phyloP scores from a whole-genome alignment of 371 early-diverging fungal species.

The Mortierella sp. region DNA sequence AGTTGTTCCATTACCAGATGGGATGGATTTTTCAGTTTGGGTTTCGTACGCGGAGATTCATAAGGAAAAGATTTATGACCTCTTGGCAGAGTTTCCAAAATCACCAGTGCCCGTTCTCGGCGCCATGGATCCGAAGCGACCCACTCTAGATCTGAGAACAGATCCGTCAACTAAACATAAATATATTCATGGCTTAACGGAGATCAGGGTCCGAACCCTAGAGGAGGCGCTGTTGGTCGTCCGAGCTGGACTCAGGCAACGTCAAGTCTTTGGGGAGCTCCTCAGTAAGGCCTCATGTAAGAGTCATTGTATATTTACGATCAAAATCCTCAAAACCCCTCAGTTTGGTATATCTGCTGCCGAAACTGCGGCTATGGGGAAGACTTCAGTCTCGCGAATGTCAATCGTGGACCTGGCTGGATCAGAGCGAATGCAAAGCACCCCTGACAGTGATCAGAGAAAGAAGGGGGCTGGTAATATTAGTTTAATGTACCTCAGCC shows the following conservation, averaged over 20 bases:
- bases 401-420: conserved; percentile 98
- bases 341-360: conserved; percentile 64
- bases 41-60: conserved; percentile 88
- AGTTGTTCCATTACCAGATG: conserved; percentile 60
- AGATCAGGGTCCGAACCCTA: conserved; percentile 69
- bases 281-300: conserved; percentile 74
- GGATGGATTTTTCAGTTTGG: conserved; percentile 78
- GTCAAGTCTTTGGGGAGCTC: conserved; percentile 73
- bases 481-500: conserved; percentile 95
- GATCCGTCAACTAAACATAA: conserved; percentile 68
- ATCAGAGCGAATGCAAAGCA: conserved; percentile 89
- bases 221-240: conserved; percentile 75
- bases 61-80: conserved; percentile 87
- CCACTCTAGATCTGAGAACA: conserved; percentile 69
- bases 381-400: conserved; percentile 67
- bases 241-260: conserved; percentile 70
- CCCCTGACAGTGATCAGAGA: conserved; percentile 85
- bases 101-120: background rate
- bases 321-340: conserved; percentile 72
- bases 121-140: conserved; percentile 54
- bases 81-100: conserved; percentile 67
- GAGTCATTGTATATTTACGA: conserved; percentile 81
- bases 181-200: conserved; percentile 67
- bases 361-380: conserved; percentile 61
- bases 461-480: conserved; percentile 95